Percentiles rank a stretch among this genome's conserved stretches.
Conservation (phyloP, 2,329 filamentous ascomycete genomes). For the Lasiodiplodia theobromae region DNA sequence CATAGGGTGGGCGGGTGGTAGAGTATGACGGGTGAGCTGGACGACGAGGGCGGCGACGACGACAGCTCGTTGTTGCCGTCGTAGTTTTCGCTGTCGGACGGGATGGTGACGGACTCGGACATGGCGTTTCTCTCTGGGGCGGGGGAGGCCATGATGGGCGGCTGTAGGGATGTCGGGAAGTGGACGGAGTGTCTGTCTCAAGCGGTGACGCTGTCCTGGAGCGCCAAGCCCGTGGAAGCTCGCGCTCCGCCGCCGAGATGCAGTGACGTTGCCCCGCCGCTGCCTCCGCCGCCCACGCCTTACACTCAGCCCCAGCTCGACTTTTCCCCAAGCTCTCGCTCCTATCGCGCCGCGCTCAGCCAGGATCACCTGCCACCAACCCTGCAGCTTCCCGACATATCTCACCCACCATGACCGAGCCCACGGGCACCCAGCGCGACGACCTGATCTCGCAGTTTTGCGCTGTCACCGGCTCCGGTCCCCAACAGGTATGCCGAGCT, state of each 20-base stretch:
- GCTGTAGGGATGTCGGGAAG: background rate
- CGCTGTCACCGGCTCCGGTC: constrained; percentile 44
- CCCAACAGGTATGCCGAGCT: constrained; percentile 38
- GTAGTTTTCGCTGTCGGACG: constrained; percentile 85
- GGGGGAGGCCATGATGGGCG: constrained; percentile 28
- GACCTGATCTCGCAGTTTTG: constrained; percentile 46
- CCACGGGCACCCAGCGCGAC: constrained; percentile 40
- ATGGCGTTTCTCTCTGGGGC: constrained; percentile 47
- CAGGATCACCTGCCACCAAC: background rate
- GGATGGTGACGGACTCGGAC: constrained; percentile 76
- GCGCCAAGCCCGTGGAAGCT: constrained; percentile 11
- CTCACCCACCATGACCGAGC: constrained; percentile 42
- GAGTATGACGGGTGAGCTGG: constrained; percentile 75
- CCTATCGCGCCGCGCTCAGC: background rate
- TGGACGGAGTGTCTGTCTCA: background rate
- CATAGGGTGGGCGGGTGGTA: constrained; percentile 90
- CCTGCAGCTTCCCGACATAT: background rate
- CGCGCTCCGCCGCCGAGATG: constrained; percentile 5
- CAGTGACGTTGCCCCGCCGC: constrained; percentile 29
- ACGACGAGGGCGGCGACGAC: constrained; percentile 67
- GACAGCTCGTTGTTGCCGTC: constrained; percentile 67
- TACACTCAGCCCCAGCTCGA: constrained; percentile 8
- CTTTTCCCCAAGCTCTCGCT: background rate
- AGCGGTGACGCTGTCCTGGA: constrained; percentile 11
- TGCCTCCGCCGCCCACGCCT: constrained; percentile 3